A percentile compares a stretch with the other conserved stretches of the same genome.
phyloP scores from a whole-genome alignment of 2,329 filamentous ascomycete genomes.

The Pseudogymnoascus sp. region DNA sequence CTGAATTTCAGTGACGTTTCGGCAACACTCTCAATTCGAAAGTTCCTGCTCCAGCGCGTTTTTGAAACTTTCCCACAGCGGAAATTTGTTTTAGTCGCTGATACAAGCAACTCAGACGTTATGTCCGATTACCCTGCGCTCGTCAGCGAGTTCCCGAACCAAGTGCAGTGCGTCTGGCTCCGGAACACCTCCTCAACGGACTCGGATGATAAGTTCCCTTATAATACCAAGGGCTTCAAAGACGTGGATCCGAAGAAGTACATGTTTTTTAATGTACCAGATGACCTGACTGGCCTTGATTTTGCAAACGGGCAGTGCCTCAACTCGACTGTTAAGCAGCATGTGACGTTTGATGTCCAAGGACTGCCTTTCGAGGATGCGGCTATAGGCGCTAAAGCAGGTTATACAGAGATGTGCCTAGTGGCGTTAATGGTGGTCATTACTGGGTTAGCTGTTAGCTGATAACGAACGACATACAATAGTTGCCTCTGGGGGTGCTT shows the following conservation, averaged over 20 bases:
- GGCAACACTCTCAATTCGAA: constrained; percentile 65
- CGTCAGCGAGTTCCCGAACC: constrained; percentile 56
- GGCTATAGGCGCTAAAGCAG: background rate
- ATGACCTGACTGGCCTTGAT: constrained; percentile 60
- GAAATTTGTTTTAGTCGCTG: constrained; percentile 68
- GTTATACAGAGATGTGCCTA: too few relatives aligned
- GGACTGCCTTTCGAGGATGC: constrained; percentile 39
- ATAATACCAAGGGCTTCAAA: constrained; percentile 65
- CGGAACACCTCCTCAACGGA: constrained; percentile 69
- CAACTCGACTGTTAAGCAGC: constrained; percentile 57
- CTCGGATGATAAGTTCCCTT: constrained; percentile 58
- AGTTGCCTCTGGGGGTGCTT: too few relatives aligned
- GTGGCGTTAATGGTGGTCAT: too few relatives aligned
- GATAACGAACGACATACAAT: too few relatives aligned
- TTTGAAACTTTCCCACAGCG: constrained; percentile 68
- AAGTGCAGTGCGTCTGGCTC: constrained; percentile 70
- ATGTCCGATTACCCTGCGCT: constrained; percentile 59
- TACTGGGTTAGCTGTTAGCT: too few relatives aligned
- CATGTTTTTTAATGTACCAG: constrained; percentile 71
- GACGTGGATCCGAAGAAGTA: constrained; percentile 56
- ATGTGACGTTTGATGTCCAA: constrained; percentile 62
- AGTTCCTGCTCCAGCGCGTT: constrained; percentile 60
- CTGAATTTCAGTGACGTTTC: constrained; percentile 70
- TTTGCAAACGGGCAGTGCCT: constrained; percentile 60
- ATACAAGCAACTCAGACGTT: constrained; percentile 69